Evolutionary conservation across 176 grass and related monocot species (phyloP).

Genomic region (Oryza australiensis): DNA sequence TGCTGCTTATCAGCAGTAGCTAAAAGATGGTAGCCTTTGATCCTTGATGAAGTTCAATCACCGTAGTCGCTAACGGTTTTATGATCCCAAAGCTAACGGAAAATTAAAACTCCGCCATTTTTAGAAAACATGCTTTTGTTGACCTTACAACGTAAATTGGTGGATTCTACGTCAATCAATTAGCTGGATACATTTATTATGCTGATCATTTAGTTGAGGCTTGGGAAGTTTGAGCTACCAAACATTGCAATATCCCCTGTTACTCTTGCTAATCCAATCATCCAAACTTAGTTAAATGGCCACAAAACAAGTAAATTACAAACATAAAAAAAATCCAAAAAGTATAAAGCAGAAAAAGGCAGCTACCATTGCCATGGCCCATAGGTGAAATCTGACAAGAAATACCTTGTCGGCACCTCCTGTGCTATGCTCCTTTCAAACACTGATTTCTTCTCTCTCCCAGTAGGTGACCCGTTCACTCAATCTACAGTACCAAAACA

Average conservation of each 20-base stretch:
- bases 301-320: neutral
- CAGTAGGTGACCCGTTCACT: constrained; percentile 29
- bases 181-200: neutral
- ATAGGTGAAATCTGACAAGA: constrained; percentile 11
- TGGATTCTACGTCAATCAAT: neutral
- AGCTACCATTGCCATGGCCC: neutral
- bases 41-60: too few species aligned
- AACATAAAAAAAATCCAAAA: neutral
- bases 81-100: too few species aligned
- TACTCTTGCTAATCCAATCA: neutral
- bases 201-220: neutral
- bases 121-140: neutral
- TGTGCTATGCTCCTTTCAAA: neutral
- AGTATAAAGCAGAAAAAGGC: neutral
- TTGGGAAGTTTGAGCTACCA: neutral
- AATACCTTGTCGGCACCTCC: constrained; percentile 19
- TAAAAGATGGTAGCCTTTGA: too few species aligned
- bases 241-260: neutral
- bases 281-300: neutral
- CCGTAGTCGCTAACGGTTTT: too few species aligned
- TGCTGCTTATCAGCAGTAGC: too few species aligned
- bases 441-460: neutral
- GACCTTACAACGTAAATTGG: neutral
- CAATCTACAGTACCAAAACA: neutral
- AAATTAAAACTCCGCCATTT: too few species aligned